Evolutionary conservation across 1,284 basidiomycete genomes (phyloP).

Genomic region (Rhodotorula sp.): DNA sequence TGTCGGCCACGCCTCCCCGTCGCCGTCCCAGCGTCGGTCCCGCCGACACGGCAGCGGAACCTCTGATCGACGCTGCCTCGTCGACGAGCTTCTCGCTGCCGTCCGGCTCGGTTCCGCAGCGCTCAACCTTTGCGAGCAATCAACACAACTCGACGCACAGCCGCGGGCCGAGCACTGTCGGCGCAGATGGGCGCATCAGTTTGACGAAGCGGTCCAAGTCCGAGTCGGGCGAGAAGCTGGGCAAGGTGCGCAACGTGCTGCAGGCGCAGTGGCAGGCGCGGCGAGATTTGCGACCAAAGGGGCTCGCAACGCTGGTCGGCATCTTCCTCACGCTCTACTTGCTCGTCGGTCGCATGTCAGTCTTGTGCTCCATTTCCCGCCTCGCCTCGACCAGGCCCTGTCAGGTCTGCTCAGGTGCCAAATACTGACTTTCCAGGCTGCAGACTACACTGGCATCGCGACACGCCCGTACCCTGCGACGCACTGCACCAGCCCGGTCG

Average conservation of each 20-base stretch:
- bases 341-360: background rate
- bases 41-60: background rate
- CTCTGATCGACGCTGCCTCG: background rate
- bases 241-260: background rate
- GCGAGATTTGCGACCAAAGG: background rate
- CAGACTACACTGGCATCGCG: background rate
- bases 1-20: background rate
- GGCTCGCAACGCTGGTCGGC: background rate
- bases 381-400: too few species aligned
- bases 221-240: background rate
- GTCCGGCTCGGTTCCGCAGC: background rate
- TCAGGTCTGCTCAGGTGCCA: too few species aligned
- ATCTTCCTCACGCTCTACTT: background rate
- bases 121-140: background rate
- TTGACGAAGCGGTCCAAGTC: background rate
- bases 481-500: conserved; percentile 30
- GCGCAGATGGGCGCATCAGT: too few species aligned
- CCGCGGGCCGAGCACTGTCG: too few species aligned
- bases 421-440: background rate
- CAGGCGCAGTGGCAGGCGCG: background rate
- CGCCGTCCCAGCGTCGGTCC: background rate
- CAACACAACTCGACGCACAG: too few species aligned
- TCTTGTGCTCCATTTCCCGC: background rate
- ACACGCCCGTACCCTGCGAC: conserved; percentile 20
- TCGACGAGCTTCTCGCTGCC: background rate